Evolutionary conservation across 768 basidiomycete genomes (phyloP), one percentile per base, ranked within the genome.

Genomic region (Cystofilobasidium macerans): DNA sequence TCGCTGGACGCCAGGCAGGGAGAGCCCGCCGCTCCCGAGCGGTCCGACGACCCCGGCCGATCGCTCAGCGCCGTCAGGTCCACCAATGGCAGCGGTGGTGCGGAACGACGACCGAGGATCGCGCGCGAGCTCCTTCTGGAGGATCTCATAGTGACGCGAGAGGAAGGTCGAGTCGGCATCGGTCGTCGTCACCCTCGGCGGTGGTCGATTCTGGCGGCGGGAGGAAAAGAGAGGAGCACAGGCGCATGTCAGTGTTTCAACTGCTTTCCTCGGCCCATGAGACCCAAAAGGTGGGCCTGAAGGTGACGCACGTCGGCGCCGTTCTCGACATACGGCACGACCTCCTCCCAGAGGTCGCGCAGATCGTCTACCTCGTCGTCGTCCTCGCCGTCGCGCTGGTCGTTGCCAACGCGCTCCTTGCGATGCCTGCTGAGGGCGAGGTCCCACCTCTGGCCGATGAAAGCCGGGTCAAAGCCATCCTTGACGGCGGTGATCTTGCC

Each of bases 141-240:
- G 88, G 72, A 89, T 84, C 75, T 94, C 92, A 76, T 91, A 90
- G 72, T 98, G 87, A 72, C 86, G 86, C 2, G 86, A 81, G 14
- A 98, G 84, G 81, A 97, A 98, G 0, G 83, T 80, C 77, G 97
- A 92, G 73, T 98, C 94, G 30, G 87, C 84, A 36, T 83, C 86
- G 0, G 88, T 88, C 24, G 82, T 84, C 74, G 88, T 88, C 79
- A 89, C 84, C 0, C 83, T 84, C 28, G 85, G 88, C 35, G 88
- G 76, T 22, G 84, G 82, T 7, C 82, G 81, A 4, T 82, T 81
- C 85, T 89, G 65, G 28, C 16, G 14, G 51, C 18, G 2, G 42
- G 58, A 36, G 0, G 69, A 36, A 62, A 42, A 22, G 36, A 7
- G 8, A 14, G 7, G 8, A 38, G 36, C 36, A 14, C 36, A 8